These are phyloP conservation scores for Ambrosia artemisiifolia DNA, from an alignment of 129 eudicot genomes.

Conservation along the genomic window DNA sequence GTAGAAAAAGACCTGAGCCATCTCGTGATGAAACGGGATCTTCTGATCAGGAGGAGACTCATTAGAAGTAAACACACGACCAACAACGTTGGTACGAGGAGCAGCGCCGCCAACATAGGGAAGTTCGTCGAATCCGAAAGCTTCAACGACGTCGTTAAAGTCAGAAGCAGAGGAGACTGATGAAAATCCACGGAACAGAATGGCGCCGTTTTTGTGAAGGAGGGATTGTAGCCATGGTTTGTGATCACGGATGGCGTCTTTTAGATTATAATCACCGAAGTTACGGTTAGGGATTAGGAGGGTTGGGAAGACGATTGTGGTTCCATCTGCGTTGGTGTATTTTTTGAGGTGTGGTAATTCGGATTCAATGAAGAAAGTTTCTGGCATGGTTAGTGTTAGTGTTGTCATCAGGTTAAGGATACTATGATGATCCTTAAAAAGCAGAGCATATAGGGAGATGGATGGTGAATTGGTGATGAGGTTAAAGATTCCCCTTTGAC, in stretches of 20 bases:
- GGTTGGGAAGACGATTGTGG: conserved; percentile 41
- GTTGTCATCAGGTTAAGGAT: neutral
- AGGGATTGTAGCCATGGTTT: conserved; percentile 57
- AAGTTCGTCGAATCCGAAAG: conserved; percentile 78
- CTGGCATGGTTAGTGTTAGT: conserved; percentile 34
- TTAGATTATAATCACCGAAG: conserved; percentile 5
- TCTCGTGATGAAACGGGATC: conserved; percentile 92
- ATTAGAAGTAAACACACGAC: conserved; percentile 91
- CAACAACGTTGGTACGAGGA: conserved; percentile 76
- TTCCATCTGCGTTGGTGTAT: conserved; percentile 23
- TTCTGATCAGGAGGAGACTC: conserved; percentile 97
- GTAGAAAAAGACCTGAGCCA: conserved; percentile 70
- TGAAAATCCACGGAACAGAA: conserved; percentile 67
- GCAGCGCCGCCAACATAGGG: conserved; percentile 98
- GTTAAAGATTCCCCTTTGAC: conserved; percentile 12
- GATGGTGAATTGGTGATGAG: neutral
- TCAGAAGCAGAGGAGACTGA: conserved; percentile 54
- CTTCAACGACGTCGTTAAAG: conserved; percentile 88
- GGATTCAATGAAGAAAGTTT: conserved; percentile 34
- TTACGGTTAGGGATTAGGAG: conserved; percentile 49
- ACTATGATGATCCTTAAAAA: neutral
- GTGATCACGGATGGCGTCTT: conserved; percentile 40
- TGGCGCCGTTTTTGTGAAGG: conserved; percentile 56
- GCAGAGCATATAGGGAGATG: too few species aligned
- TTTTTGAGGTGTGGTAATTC: conserved; percentile 52